Evolutionary conservation across 352 stramenopile species (phyloP), one percentile per base, ranked within the genome.

Genomic region (Globisporangium barbulae): DNA sequence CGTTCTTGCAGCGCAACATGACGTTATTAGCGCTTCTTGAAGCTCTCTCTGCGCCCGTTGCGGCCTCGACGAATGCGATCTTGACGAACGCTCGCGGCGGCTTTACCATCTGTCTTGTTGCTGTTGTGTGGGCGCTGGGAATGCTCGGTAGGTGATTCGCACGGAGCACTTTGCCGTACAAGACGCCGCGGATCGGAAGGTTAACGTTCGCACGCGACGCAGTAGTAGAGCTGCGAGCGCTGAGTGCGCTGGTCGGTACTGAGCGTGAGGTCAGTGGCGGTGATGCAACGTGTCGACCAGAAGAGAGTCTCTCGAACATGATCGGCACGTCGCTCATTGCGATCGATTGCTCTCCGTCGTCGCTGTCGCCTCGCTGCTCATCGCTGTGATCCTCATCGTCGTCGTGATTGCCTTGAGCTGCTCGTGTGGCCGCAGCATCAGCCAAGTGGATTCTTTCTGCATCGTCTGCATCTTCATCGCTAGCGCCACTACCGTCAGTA

Each of bases 1-100:
- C 70, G 30, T 80, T 67, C 37, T 91, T 93, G 63, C 81, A 90
- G n/a, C 80, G 71, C 48, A 93, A 66, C 76, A 91, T 90, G 19
- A 86, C 59, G 35, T 56, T 74, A 13, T 59, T 74, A 10, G 19
- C 42, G 28, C 45, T 33, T 10, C 21, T 58, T 66, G 68, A n/a
- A 3, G 28, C 17, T 47, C 19, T 47, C 42, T 48, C 42, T 1
- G 17, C 7, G 47, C 64, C 35, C 56, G 31, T 67, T 53, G 12
- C 68, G 54, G 71, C 76, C 39, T 90, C 76, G 1, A 83, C 75
- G 39, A 90, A 90, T 5, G 81, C 73, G 3, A 88, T 57, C 13
- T 75, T 70, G 5, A 88, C 78, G 41, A 85, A 87, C 1, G 78
- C 70, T 35, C 61, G 72, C 2, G 78, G 31, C 49, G 54, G 3